Base-by-base conservation (phyloP, 495 filamentous ascomycete genomes). In the Penicillium manginii region DNA sequence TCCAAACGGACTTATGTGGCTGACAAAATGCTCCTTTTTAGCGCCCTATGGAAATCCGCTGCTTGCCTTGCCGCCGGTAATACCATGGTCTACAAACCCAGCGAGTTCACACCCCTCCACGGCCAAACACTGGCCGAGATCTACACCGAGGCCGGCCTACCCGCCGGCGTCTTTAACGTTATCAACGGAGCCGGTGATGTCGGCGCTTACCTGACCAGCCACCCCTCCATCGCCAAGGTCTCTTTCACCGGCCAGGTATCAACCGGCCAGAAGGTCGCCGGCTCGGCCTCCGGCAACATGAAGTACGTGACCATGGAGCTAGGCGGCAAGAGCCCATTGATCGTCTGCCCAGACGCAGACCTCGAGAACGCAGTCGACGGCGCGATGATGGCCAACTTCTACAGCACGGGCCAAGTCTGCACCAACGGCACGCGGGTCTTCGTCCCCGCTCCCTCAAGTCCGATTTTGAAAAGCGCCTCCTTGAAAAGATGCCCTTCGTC, bases 381-480 rank as follows among this genome's bases (percentile, higher is more conserved):
- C 26, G 88, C 88, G 54, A 92, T 93, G 89, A 91, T 92, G 88
- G 90, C 90, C 43, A 93, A 92, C 64, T 92, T 92, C 76, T 92
- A 85, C 79, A 89, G 85, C 64, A 86, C 86, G 0, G 90, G 90
- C 12, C 90, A 93, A 70, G 90, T 93, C 40, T 93, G 90, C 77
- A 93, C 90, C 17, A 92, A 92, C 62, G 90, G 90, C 31, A 93
- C 90, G 0, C 79, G 90, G 7, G 90, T 93, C 0, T 92, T 92
- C 65, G 79, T 93, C 2, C 85, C 9, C 62, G 76, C 11, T 61
- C 62, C 55, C 80, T 90, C 77, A 87, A 90, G 70, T 45, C 65
- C 10, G 72, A 72, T 2, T 93, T 93, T 55, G 88, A 91, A 68
- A 74, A 78, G 59, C 68, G 69, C 1, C 70, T 93, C 1, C 64